These are phyloP conservation scores for Saxophila tyrrhenica DNA, from an alignment of 495 filamentous ascomycete species.

Conservation along the genomic window DNA sequence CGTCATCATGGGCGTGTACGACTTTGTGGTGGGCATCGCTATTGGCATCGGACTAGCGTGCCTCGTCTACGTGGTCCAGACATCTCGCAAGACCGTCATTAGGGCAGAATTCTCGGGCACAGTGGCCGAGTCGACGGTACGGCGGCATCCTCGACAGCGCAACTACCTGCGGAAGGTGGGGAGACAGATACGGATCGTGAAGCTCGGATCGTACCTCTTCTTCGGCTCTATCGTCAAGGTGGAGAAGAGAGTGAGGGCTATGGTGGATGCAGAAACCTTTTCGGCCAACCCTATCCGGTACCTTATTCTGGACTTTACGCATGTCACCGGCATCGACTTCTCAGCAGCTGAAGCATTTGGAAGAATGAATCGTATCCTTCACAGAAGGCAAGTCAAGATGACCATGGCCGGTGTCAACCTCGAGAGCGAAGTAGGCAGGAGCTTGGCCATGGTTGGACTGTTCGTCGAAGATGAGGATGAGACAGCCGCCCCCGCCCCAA, in stretches of 20 bases:
- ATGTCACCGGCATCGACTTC: constrained; percentile 89
- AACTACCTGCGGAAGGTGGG: constrained; percentile 77
- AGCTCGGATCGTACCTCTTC: constrained; percentile 84
- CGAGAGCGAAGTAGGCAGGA: constrained; percentile 60
- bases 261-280: constrained; percentile 77
- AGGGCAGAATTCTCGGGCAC: constrained; percentile 77
- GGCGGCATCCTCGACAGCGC: constrained; percentile 79
- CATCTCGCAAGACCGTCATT: constrained; percentile 76
- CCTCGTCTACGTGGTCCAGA: constrained; percentile 79
- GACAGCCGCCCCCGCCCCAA: constrained; percentile 36
- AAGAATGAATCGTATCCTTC: constrained; percentile 72
- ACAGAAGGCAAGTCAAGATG: constrained; percentile 60
- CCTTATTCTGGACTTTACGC: constrained; percentile 76
- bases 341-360: constrained; percentile 91
- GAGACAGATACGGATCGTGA: constrained; percentile 75
- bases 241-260: constrained; percentile 67
- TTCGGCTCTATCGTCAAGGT: constrained; percentile 95
- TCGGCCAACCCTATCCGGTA: constrained; percentile 66
- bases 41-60: constrained; percentile 87
- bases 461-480: constrained; percentile 52
- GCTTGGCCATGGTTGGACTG: constrained; percentile 69
- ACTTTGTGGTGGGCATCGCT: constrained; percentile 89
- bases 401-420: constrained; percentile 70
- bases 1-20: constrained; percentile 87
- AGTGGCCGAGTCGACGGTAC: constrained; percentile 79